A percentile compares a stretch with the other conserved stretches of the same genome.
phyloP scores from a whole-genome alignment of 306 rosid species.

The Neltuma alba region DNA sequence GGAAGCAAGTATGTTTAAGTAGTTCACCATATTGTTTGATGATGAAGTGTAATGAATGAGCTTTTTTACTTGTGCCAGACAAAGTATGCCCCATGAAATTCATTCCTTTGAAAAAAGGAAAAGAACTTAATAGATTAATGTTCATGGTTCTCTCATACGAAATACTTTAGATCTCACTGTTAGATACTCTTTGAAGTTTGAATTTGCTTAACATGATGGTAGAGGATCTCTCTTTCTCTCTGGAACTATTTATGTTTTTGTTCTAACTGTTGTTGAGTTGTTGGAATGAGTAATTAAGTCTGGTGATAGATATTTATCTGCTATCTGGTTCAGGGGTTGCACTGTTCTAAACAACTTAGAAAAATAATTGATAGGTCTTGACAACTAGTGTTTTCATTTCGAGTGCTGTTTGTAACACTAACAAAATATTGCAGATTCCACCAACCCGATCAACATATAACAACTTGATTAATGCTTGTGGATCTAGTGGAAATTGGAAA shows the following conservation, averaged over 20 bases:
- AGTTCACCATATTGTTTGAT: constrained; percentile 11
- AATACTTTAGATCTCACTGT: constrained; percentile 11
- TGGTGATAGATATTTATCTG: constrained; percentile 15
- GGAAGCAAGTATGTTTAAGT: not conserved
- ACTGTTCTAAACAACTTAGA: constrained; percentile 11
- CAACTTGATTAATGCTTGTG: constrained; percentile 96
- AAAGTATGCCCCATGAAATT: constrained; percentile 5
- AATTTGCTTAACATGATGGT: constrained; percentile 26
- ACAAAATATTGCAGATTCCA: constrained; percentile 63
- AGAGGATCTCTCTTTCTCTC: not conserved
- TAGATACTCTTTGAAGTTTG: not conserved
- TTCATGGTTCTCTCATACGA: not conserved
- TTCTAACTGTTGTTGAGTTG: constrained; percentile 11
- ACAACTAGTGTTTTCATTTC: constrained; percentile 16
- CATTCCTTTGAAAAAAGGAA: not conserved
- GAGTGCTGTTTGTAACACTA: constrained; percentile 36
- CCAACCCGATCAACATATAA: constrained; percentile 92
- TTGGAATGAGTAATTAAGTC: constrained; percentile 27
- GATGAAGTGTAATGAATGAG: constrained; percentile 1
- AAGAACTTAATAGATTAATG: not conserved
- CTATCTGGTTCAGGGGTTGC: constrained; percentile 18
- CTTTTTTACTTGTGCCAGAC: not conserved
- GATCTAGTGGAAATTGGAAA: constrained; percentile 96
- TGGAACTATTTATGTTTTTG: constrained; percentile 10
- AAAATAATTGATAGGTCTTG: constrained; percentile 10